phyloP scores from a whole-genome alignment of 2,329 filamentous ascomycete species.

The Rutstroemia sp. region DNA sequence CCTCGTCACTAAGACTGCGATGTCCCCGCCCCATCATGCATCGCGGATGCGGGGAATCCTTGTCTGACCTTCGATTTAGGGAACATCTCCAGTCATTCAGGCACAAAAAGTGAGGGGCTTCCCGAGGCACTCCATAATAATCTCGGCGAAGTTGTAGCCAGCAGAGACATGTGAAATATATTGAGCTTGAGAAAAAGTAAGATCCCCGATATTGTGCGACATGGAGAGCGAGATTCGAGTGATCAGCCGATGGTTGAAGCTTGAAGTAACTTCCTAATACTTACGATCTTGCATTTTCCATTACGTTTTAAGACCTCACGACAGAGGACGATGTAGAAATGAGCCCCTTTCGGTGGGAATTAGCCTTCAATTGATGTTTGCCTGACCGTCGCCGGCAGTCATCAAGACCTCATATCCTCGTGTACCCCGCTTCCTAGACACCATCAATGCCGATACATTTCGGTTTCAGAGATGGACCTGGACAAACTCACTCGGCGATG shows the following conservation, averaged over 20 bases:
- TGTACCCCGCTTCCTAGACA: too few relatives aligned
- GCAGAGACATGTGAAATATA: background rate
- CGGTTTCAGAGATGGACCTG: too few relatives aligned
- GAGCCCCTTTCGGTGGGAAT: too few relatives aligned
- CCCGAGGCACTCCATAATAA: background rate
- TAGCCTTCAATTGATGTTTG: too few relatives aligned
- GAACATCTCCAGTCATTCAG: background rate
- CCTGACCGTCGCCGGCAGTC: too few relatives aligned
- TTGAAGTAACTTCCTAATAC: background rate
- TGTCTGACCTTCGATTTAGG: background rate
- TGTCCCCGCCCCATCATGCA: background rate
- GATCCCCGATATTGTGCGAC: background rate
- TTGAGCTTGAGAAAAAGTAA: too few relatives aligned
- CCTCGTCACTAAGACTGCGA: background rate
- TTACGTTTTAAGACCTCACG: too few relatives aligned
- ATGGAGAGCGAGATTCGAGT: background rate
- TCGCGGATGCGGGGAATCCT: conserved; percentile 2
- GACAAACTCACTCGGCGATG: too few relatives aligned
- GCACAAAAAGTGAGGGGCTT: background rate
- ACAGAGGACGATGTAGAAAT: too few relatives aligned
- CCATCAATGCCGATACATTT: too few relatives aligned
- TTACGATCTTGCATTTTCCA: background rate
- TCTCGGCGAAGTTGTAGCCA: background rate
- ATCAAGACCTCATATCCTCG: too few relatives aligned
- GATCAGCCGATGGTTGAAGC: background rate